phyloP scores from a whole-genome alignment of 2,329 filamentous ascomycete genomes.

The Penicillium corylophilum region DNA sequence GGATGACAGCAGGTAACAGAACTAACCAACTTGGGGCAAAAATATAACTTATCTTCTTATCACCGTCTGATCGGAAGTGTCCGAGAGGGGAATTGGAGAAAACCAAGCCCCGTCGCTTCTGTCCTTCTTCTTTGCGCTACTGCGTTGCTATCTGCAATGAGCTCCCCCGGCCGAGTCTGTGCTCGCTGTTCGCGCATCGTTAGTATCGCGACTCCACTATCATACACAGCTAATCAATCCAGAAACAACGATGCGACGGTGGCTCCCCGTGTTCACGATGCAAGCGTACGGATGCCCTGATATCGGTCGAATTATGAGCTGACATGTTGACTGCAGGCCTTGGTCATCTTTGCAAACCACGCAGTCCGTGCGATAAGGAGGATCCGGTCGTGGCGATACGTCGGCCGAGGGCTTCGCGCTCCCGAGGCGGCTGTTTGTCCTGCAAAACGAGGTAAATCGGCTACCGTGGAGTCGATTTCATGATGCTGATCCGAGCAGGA shows the following conservation, averaged over 20 bases:
- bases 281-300: slow-evolving; percentile 15
- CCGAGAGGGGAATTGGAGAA: not conserved
- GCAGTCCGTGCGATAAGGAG: slow-evolving; percentile 8
- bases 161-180: slow-evolving; percentile 14
- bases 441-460: slow-evolving; percentile 26
- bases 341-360: slow-evolving; percentile 24
- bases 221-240: not conserved
- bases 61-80: not conserved
- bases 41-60: not conserved
- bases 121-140: not conserved
- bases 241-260: slow-evolving; percentile 32
- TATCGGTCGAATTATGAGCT: not conserved
- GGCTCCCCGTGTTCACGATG: slow-evolving; percentile 26
- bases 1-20: too few species aligned
- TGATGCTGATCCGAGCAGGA: slow-evolving; percentile 10
- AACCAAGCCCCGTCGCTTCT: not conserved
- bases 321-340: slow-evolving; percentile 13
- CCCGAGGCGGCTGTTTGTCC: slow-evolving; percentile 26
- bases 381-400: slow-evolving; percentile 1
- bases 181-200: slow-evolving; percentile 18
- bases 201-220: not conserved
- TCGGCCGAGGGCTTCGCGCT: slow-evolving; percentile 25
- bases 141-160: not conserved
- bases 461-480: not conserved
- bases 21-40: not conserved